A percentile compares a stretch with the other conserved stretches of the same genome.
phyloP scores from a whole-genome alignment of 164 flowering plant genomes.

The Umbilicus rupestris region DNA sequence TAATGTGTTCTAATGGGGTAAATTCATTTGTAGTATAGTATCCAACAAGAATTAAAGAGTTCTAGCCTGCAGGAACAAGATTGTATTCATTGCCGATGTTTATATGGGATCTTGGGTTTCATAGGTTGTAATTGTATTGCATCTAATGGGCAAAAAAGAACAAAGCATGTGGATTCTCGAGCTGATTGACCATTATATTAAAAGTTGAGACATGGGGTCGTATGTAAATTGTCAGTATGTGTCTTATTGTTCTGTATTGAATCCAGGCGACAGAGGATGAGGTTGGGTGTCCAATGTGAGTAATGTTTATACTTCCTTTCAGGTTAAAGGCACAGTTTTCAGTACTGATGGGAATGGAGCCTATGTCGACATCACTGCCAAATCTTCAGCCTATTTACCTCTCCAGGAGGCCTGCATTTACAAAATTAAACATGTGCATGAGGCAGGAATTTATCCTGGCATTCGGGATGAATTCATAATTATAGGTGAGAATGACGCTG shows the following conservation, averaged over 20 bases:
- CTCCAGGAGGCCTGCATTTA: constrained; percentile 74
- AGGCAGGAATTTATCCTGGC: constrained; percentile 85
- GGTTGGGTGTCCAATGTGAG: not conserved
- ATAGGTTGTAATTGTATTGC: not conserved
- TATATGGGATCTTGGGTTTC: not conserved
- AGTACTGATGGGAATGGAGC: constrained; percentile 60
- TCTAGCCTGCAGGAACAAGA: not conserved
- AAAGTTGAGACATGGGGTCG: not conserved
- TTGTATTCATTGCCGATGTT: not conserved
- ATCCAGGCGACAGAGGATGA: not conserved
- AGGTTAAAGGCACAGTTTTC: constrained; percentile 85
- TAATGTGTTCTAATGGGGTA: not conserved
- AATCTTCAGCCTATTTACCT: constrained; percentile 79
- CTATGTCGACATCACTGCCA: constrained; percentile 73
- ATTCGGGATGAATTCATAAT: constrained; percentile 70
- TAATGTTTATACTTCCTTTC: constrained; percentile 4
- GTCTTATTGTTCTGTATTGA: not conserved
- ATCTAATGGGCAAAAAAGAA: not conserved
- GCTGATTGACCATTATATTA: not conserved
- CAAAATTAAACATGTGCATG: constrained; percentile 52
- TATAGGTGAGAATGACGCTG: constrained; percentile 66
- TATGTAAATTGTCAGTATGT: too few relatives aligned
- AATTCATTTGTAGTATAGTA: too few relatives aligned
- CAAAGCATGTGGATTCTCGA: not conserved
- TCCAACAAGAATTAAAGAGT: not conserved